These are phyloP conservation scores for Fragaria nilgerrensis DNA, from an alignment of 306 rosid genomes.

Conservation along the genomic window DNA sequence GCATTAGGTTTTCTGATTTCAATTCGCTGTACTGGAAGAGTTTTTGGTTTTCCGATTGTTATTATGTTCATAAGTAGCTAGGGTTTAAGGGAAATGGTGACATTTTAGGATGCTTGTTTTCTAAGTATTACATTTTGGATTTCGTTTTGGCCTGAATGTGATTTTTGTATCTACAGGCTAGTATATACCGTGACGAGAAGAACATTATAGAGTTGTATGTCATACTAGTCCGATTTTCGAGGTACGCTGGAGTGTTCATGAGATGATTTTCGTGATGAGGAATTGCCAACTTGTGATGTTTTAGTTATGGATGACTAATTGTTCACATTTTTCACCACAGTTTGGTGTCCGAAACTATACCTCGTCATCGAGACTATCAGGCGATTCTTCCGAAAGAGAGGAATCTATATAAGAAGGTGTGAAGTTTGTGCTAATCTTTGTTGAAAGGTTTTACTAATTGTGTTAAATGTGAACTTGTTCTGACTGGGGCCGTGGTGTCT, in stretches of 20 bases:
- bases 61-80: background rate
- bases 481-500: slow-evolving; percentile 23
- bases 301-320: background rate
- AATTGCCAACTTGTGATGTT: background rate
- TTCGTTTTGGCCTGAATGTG: slow-evolving; percentile 6
- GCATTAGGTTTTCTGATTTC: background rate
- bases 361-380: slow-evolving; percentile 80
- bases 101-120: background rate
- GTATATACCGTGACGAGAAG: slow-evolving; percentile 73
- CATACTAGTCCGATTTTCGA: slow-evolving; percentile 85
- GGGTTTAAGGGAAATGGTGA: background rate
- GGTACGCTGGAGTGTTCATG: slow-evolving; percentile 41
- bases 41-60: background rate
- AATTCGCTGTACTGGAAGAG: background rate
- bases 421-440: slow-evolving; percentile 18
- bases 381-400: slow-evolving; percentile 52
- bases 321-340: slow-evolving; percentile 36
- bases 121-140: background rate
- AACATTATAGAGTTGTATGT: slow-evolving; percentile 84
- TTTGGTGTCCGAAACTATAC: slow-evolving; percentile 96
- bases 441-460: background rate
- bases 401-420: slow-evolving; percentile 66
- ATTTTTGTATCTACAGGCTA: slow-evolving; percentile 51
- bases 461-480: slow-evolving; percentile 9
- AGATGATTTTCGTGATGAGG: slow-evolving; percentile 11